Percentiles rank a stretch among this genome's conserved stretches.
Evolutionary conservation across 495 filamentous ascomycete species (phyloP).

Genomic region (Penicillium cataractarum): DNA sequence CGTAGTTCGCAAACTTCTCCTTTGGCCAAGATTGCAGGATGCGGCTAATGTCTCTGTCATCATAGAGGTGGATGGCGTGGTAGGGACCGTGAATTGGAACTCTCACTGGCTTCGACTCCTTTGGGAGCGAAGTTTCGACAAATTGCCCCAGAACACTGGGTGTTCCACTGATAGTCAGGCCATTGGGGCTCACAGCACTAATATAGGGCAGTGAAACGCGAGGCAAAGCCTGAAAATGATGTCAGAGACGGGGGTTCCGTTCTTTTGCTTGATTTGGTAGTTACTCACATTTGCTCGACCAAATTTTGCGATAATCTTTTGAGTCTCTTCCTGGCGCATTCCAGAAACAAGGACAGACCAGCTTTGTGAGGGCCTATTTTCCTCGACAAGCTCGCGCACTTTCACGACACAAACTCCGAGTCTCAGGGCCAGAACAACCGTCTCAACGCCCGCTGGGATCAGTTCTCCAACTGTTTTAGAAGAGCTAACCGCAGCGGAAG

Average conservation of each 20-base stretch:
- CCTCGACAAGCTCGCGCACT: slow-evolving; percentile 40
- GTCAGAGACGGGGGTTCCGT: slow-evolving; percentile 24
- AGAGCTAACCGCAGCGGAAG: slow-evolving; percentile 70
- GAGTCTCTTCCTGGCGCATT: slow-evolving; percentile 33
- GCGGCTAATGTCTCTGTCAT: slow-evolving; percentile 58
- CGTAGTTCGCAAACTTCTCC: slow-evolving; percentile 46
- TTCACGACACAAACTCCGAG: slow-evolving; percentile 62
- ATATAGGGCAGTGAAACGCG: slow-evolving; percentile 68
- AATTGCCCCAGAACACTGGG: slow-evolving; percentile 64
- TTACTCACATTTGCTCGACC: slow-evolving; percentile 48
- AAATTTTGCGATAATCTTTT: slow-evolving; percentile 31
- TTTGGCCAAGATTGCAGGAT: slow-evolving; percentile 52
- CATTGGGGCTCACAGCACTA: slow-evolving; percentile 70
- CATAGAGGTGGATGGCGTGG: slow-evolving; percentile 76
- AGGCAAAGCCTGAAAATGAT: slow-evolving; percentile 55
- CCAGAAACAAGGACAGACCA: slow-evolving; percentile 49
- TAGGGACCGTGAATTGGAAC: slow-evolving; percentile 80
- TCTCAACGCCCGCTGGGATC: slow-evolving; percentile 67
- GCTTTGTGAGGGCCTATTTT: slow-evolving; percentile 28
- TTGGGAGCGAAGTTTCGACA: slow-evolving; percentile 54
- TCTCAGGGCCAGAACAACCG: slow-evolving; percentile 73
- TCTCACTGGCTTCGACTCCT: slow-evolving; percentile 58
- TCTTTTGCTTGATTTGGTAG: slow-evolving; percentile 36
- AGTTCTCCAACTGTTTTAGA: slow-evolving; percentile 69
- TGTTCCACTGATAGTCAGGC: slow-evolving; percentile 78